Evolutionary conservation across 768 basidiomycete genomes (phyloP).

Genomic region (Cyclocybe cylindracea): DNA sequence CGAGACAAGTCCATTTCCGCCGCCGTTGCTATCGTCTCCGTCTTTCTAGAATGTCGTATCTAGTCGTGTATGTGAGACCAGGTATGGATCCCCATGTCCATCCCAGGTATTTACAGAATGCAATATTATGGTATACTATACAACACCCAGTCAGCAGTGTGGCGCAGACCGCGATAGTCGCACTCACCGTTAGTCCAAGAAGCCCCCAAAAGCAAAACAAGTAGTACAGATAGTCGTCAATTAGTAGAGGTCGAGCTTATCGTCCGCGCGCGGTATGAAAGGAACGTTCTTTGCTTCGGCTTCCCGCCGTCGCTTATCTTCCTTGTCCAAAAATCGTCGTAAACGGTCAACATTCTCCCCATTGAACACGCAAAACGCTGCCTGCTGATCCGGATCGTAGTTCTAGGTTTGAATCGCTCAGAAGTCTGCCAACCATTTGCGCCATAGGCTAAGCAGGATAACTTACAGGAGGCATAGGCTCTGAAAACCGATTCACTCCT

Average conservation of each 20-base stretch:
- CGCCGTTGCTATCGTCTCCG: no score
- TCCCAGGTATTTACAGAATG: no score
- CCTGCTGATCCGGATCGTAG: conserved; percentile 63
- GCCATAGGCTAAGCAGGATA: conserved; percentile 9
- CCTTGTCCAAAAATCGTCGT: conserved; percentile 71
- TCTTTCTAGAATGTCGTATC: no score
- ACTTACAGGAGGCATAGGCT: conserved; percentile 64
- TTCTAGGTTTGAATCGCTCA: conserved; percentile 42
- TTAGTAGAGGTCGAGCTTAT: conserved; percentile 64
- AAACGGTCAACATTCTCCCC: conserved; percentile 65
- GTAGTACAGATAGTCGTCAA: background rate
- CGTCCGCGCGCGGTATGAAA: conserved; percentile 62
- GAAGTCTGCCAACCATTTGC: conserved; percentile 10
- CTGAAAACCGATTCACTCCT: conserved; percentile 78
- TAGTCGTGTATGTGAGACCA: no score
- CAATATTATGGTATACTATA: no score
- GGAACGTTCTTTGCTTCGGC: conserved; percentile 62
- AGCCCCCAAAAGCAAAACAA: conserved; percentile 3
- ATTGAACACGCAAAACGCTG: conserved; percentile 79
- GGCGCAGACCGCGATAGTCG: no score
- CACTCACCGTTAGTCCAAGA: conserved; percentile 2
- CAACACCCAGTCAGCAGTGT: no score
- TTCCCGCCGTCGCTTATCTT: conserved; percentile 55
- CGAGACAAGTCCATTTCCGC: no score
- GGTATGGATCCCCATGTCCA: no score